A percentile compares a stretch with the other conserved stretches of the same genome.
Conservation (phyloP, 23 red algal species). For the Cyanidium caldarium region DNA sequence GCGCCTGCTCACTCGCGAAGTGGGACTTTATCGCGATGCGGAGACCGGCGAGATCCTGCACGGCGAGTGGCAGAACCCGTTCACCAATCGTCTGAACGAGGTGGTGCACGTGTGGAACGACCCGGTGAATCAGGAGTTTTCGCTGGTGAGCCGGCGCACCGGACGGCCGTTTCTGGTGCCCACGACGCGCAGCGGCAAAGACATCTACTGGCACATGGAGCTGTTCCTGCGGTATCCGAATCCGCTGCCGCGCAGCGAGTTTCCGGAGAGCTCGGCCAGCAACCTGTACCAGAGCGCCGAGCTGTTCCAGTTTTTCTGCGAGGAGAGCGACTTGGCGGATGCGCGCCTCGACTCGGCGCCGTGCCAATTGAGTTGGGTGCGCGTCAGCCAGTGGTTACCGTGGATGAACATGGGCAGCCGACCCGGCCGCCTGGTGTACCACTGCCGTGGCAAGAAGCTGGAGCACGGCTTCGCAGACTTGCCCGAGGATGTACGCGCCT, state of each 20-base stretch:
- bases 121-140: slow-evolving; percentile 82
- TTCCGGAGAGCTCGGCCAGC: slow-evolving; percentile 23
- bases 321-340: slow-evolving; percentile 30
- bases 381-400: slow-evolving; percentile 84
- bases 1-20: slow-evolving; percentile 76
- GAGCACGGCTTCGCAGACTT: slow-evolving; percentile 38
- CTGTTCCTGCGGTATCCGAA: slow-evolving; percentile 72
- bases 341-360: slow-evolving; percentile 23
- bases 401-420: slow-evolving; percentile 84
- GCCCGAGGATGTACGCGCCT: slow-evolving; percentile 28
- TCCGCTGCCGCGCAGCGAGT: slow-evolving; percentile 47
- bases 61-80: slow-evolving; percentile 52
- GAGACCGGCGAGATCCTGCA: slow-evolving; percentile 38
- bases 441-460: slow-evolving; percentile 61
- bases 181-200: slow-evolving; percentile 25
- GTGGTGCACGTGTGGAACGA: slow-evolving; percentile 82
- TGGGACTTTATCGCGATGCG: slow-evolving; percentile 58
- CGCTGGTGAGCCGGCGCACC: slow-evolving; percentile 10
- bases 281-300: slow-evolving; percentile 61
- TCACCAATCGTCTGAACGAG: slow-evolving; percentile 29
- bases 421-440: slow-evolving; percentile 68
- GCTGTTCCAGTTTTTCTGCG: slow-evolving; percentile 79
- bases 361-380: slow-evolving; percentile 55
- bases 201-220: slow-evolving; percentile 81
- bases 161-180: slow-evolving; percentile 25